Conservation (phyloP, 306 rosid genomes). For the Begonia fuchsioides region DNA sequence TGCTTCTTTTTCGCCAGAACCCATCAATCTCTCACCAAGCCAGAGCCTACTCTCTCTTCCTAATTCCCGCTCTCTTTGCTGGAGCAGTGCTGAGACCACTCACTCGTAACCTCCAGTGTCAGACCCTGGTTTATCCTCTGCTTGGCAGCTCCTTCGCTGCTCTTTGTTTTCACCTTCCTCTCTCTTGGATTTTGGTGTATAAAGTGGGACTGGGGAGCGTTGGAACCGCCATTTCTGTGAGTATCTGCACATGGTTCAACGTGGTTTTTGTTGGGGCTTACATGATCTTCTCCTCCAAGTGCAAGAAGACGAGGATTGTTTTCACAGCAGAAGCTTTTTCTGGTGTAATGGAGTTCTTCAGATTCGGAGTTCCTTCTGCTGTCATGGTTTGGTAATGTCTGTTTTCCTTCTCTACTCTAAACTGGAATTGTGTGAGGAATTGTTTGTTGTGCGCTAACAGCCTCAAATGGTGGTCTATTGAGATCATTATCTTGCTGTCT, state of each 20-base stretch:
- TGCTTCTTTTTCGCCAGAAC: constrained; percentile 5
- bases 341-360: constrained; percentile 6
- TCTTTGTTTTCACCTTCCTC: constrained; percentile 4
- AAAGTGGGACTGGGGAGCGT: constrained; percentile 2
- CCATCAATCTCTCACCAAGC: constrained; percentile 1
- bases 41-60: constrained; percentile 5
- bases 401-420: too few species aligned
- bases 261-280: neutral
- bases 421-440: too few species aligned
- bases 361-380: constrained; percentile 5
- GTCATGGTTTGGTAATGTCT: constrained; percentile 7
- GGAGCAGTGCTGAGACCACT: constrained; percentile 3
- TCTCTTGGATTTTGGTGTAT: constrained; percentile 7
- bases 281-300: neutral
- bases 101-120: constrained; percentile 4
- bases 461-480: constrained; percentile 61
- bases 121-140: constrained; percentile 7
- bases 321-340: constrained; percentile 1
- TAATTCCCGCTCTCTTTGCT: constrained; percentile 8
- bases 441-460: too few species aligned
- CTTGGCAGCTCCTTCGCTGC: neutral
- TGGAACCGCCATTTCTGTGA: constrained; percentile 5
- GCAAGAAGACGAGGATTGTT: constrained; percentile 1
- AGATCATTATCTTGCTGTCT: constrained; percentile 40
- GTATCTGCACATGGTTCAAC: constrained; percentile 6